A percentile compares a stretch with the other conserved stretches of the same genome.
phyloP scores from a whole-genome alignment of 805 yeast species.

The Kodamaea laetipori region DNA sequence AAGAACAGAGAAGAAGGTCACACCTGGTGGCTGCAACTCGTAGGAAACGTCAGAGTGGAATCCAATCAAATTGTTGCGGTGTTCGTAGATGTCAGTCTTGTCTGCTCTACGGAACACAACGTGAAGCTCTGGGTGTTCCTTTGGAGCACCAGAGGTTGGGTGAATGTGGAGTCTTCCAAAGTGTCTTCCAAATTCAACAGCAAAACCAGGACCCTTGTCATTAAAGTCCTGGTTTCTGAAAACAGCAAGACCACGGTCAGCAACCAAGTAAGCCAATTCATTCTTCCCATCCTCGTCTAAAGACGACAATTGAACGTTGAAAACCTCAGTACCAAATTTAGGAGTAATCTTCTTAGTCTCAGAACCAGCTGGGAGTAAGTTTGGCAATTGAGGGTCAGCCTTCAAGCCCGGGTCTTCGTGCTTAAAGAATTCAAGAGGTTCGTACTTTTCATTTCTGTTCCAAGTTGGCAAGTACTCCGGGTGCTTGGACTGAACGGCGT shows the following conservation, averaged over 20 bases:
- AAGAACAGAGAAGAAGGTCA: conserved; percentile 38
- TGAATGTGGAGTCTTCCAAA: conserved; percentile 32
- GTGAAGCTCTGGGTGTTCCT: conserved; percentile 31
- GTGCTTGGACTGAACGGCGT: conserved; percentile 5
- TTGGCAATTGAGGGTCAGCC: conserved; percentile 20
- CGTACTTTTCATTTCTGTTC: conserved; percentile 20
- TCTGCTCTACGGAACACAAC: conserved; percentile 27
- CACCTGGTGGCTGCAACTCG: conserved; percentile 45
- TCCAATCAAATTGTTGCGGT: conserved; percentile 30
- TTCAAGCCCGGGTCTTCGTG: conserved; percentile 21
- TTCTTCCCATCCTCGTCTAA: conserved; percentile 21
- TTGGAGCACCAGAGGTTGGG: conserved; percentile 43
- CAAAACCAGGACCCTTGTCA: conserved; percentile 33
- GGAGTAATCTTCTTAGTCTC: conserved; percentile 19
- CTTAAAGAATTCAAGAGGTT: conserved; percentile 17
- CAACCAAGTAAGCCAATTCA: conserved; percentile 22
- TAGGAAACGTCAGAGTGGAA: conserved; percentile 44
- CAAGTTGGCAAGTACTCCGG: conserved; percentile 21
- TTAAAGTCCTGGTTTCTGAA: conserved; percentile 20
- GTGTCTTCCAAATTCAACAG: conserved; percentile 35
- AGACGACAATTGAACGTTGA: conserved; percentile 19
- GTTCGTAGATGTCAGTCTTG: conserved; percentile 16
- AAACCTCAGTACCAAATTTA: conserved; percentile 20
- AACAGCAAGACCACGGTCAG: conserved; percentile 23
- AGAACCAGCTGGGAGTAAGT: conserved; percentile 12